phyloP scores from a whole-genome alignment of 805 yeast species.

The Sugiyamaella mastotermitis region DNA sequence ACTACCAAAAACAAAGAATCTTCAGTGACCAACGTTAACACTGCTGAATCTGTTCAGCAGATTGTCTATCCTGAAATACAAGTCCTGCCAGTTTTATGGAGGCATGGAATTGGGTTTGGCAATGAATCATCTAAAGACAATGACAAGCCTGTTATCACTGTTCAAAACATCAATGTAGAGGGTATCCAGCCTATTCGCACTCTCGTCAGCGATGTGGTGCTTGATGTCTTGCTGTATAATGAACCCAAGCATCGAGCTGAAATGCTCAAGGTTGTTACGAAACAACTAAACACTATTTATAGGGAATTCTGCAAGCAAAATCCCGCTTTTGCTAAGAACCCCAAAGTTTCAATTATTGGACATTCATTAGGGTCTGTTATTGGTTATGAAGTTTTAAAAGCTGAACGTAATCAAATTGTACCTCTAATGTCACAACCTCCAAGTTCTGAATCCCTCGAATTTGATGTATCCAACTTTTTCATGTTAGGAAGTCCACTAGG shows the following conservation, averaged over 20 bases:
- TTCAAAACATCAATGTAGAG: conserved; percentile 65
- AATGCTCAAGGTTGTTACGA: conserved; percentile 56
- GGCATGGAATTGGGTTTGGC: conserved; percentile 46
- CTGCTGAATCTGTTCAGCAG: not conserved
- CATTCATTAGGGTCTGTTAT: conserved; percentile 92
- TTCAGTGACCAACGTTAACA: not conserved
- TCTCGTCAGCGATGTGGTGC: conserved; percentile 76
- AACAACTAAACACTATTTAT: conserved; percentile 59
- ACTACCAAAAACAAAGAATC: conserved; percentile 3
- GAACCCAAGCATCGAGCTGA: conserved; percentile 61
- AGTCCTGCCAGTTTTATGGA: conserved; percentile 88
- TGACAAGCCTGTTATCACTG: conserved; percentile 27
- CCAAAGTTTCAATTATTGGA: conserved; percentile 77
- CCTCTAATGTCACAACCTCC: conserved; percentile 1
- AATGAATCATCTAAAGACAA: conserved; percentile 11
- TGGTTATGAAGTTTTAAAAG: conserved; percentile 57
- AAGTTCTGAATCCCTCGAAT: conserved; percentile 33
- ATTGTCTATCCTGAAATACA: conserved; percentile 40
- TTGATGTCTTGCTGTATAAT: conserved; percentile 71
- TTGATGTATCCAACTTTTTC: conserved; percentile 71
- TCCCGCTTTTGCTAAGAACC: conserved; percentile 54
- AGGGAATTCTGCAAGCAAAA: conserved; percentile 52
- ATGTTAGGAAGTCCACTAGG: conserved; percentile 91
- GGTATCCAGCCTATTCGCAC: conserved; percentile 68
- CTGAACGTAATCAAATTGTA: not conserved